Base-by-base conservation (phyloP, 2,329 filamentous ascomycete species). In the Fusarium coicis region DNA sequence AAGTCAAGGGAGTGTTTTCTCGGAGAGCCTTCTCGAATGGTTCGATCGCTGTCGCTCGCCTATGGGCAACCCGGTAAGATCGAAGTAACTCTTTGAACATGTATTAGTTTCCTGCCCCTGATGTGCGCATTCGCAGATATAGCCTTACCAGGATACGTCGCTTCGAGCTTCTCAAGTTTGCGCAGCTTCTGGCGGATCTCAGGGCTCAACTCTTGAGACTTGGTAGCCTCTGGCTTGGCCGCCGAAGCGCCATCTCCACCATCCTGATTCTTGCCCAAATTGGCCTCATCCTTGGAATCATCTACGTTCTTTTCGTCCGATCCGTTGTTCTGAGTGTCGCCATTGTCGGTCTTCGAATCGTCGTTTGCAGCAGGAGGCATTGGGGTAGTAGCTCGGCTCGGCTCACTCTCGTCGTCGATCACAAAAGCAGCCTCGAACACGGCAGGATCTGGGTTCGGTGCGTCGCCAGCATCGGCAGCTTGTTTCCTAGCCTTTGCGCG, bases 21-120 rank as follows among this genome's bases (percentile, higher is more conserved):
- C 94, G 93, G 12, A 99, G 87, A 2, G 93, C 92, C 61, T 93
- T 92, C 83, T 99, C 96, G 80, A 99, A 99, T 0, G 94, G 93
- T 79, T 98, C 96, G 78, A 98, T 97, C 6, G 93, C 90, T 18
- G 93, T 90, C 46, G 95, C 94, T 57, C 95, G 91, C 64, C 93
- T 90, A 84, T 99, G 96, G 23, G 96, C 96, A 73, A 95, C 92
- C 70, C 95, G 91, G 83, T 99, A 99, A 14, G 96, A 97, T 63
- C 94, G 92, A 55, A 98, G 86, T 2, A 99, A 87, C 78, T 98
- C 96, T 56, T 54, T 18, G 39, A 11, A 23, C 21, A 26, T 52
- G 37, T 52, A 49, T 74, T 55, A 71, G 64, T 40, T 37, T 36
- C 16, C 47, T 34, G 28, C 2, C 3, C 23, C 15, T 23, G 21